These are phyloP conservation scores for Phytophthora megakarya DNA, from an alignment of 352 stramenopile genomes.

Conservation along the genomic window DNA sequence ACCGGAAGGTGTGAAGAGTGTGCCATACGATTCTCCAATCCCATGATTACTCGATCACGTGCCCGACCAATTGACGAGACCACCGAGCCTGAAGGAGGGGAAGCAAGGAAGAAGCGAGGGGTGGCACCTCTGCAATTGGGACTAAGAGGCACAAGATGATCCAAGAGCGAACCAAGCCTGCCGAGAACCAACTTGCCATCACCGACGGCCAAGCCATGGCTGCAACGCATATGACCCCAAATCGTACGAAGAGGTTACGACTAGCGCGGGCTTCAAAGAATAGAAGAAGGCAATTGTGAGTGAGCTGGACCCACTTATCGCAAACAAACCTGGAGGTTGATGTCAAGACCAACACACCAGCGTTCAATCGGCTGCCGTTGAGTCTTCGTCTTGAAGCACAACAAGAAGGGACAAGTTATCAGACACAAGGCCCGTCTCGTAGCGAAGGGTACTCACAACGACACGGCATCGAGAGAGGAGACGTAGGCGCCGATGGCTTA, in stretches of 20 bases:
- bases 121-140: slow-evolving; percentile 1
- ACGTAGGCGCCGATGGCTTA: slow-evolving; percentile 4
- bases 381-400: background rate
- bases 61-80: background rate
- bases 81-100: background rate
- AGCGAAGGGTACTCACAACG: slow-evolving; percentile 1
- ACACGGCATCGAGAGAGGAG: background rate
- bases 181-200: background rate
- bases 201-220: background rate
- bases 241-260: slow-evolving; percentile 1
- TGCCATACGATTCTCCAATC: background rate
- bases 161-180: background rate
- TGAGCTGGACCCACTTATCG: background rate
- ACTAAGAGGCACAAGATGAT: slow-evolving; percentile 2
- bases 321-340: background rate
- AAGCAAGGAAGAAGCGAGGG: background rate
- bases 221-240: background rate
- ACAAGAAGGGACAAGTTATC: background rate
- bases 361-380: slow-evolving; percentile 5
- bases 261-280: background rate
- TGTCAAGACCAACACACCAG: background rate
- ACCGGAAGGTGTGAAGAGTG: background rate
- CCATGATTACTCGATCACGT: background rate
- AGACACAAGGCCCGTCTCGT: background rate
- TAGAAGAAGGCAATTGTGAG: slow-evolving; percentile 10